Conservation (phyloP, 805 yeast genomes). For the Zygosaccharomyces rouxii region DNA sequence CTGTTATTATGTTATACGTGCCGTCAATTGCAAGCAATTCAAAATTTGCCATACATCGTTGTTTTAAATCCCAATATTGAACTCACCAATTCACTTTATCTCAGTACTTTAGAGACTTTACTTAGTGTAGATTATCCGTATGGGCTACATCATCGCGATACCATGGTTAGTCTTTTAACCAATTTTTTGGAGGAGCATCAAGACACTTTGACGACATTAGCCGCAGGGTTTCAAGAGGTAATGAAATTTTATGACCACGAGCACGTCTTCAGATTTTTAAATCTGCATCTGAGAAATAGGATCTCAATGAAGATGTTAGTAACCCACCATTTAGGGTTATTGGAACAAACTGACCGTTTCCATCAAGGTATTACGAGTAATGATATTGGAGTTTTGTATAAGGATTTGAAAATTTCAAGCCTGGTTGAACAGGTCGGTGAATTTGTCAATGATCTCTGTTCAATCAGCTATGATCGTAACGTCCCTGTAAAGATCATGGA, state of each 20-base stretch:
- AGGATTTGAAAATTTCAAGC: slow-evolving; percentile 57
- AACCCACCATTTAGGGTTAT: slow-evolving; percentile 72
- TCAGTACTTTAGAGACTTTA: slow-evolving; percentile 58
- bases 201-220: slow-evolving; percentile 75
- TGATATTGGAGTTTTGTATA: slow-evolving; percentile 64
- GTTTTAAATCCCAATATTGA: slow-evolving; percentile 85
- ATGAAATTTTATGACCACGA: slow-evolving; percentile 41
- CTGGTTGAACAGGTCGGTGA: slow-evolving; percentile 62
- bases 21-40: slow-evolving; percentile 62
- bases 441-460: slow-evolving; percentile 77
- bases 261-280: slow-evolving; percentile 59
- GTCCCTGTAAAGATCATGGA: slow-evolving; percentile 57
- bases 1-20: slow-evolving; percentile 60
- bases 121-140: slow-evolving; percentile 41
- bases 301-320: slow-evolving; percentile 83
- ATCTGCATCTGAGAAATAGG: slow-evolving; percentile 73
- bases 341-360: slow-evolving; percentile 35
- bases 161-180: slow-evolving; percentile 49
- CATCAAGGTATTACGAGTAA: slow-evolving; percentile 33
- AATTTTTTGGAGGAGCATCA: slow-evolving; percentile 70
- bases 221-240: slow-evolving; percentile 77
- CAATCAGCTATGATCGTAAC: slow-evolving; percentile 74
- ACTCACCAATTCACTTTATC: slow-evolving; percentile 66
- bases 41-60: slow-evolving; percentile 76
- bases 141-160: slow-evolving; percentile 49